Percentiles rank a stretch among this genome's conserved stretches.
These are phyloP conservation scores for Chlamydomonas sphaeroides DNA, from an alignment of 139 green algal genomes.

Conservation along the genomic window DNA sequence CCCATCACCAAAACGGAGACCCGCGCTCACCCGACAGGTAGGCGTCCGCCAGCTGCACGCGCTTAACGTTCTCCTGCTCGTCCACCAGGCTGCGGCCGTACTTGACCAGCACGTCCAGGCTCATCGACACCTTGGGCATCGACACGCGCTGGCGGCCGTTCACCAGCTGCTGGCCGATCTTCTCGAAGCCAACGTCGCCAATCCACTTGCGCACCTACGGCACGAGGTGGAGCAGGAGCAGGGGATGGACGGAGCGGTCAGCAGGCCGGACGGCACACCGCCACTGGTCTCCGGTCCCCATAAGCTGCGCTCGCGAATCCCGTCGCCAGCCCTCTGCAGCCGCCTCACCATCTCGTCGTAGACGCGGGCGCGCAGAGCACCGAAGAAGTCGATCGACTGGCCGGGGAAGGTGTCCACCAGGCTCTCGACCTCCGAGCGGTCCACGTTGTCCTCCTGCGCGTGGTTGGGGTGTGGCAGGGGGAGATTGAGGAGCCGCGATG, in stretches of 20 bases:
- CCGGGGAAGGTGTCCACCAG: conserved; percentile 98
- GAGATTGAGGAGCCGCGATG: background rate
- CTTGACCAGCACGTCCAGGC: conserved; percentile 82
- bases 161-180: conserved; percentile 90
- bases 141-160: conserved; percentile 87
- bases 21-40: conserved; percentile 79
- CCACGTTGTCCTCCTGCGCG: conserved; percentile 47
- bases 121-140: conserved; percentile 92
- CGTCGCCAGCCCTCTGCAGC: no score
- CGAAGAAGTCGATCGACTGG: conserved; percentile 99
- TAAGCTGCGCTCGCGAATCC: no score
- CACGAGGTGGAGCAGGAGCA: no score
- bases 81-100: conserved; percentile 90
- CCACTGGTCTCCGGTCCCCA: no score
- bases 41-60: conserved; percentile 96
- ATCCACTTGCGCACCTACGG: conserved; percentile 86
- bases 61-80: conserved; percentile 99
- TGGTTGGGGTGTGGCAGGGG: background rate
- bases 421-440: conserved; percentile 73
- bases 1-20: background rate
- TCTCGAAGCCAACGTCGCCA: conserved; percentile 82
- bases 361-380: conserved; percentile 91
- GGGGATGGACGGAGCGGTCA: no score
- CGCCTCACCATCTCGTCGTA: conserved; percentile 90
- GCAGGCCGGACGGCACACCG: no score